These are phyloP conservation scores for Paraglomus brasilianum DNA, from an alignment of 192 early-diverging fungal species.

Conservation along the genomic window DNA sequence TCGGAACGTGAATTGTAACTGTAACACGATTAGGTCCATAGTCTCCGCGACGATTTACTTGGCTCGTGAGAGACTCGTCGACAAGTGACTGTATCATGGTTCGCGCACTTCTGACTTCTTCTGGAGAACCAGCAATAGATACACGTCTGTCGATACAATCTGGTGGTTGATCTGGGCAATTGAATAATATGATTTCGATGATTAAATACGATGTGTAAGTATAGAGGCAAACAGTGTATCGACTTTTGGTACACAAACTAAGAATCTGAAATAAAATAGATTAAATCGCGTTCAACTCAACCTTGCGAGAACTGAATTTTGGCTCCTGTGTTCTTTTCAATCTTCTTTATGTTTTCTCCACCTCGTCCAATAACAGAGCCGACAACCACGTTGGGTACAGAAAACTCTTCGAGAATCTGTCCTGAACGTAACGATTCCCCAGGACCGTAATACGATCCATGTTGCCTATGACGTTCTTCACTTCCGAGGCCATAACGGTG, in stretches of 20 bases:
- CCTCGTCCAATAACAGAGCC: constrained; percentile 80
- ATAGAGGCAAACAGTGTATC: no score
- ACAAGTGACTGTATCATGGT: constrained; percentile 54
- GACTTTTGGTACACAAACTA: no score
- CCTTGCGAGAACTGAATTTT: constrained; percentile 70
- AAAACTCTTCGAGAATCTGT: constrained; percentile 51
- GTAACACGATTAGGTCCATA: constrained; percentile 37
- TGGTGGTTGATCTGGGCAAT: constrained; percentile 38
- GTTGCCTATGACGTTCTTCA: constrained; percentile 35
- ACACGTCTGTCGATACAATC: constrained; percentile 51
- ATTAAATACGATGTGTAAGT: no score
- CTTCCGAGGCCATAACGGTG: constrained; percentile 42
- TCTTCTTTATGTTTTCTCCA: constrained; percentile 76
- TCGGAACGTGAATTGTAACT: constrained; percentile 61
- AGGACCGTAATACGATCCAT: constrained; percentile 33
- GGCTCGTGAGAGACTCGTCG: constrained; percentile 31
- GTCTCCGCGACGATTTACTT: constrained; percentile 24
- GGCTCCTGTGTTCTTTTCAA: constrained; percentile 71
- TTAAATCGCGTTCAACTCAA: not conserved
- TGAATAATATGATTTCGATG: not conserved
- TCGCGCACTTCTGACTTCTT: constrained; percentile 49
- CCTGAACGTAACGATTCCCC: constrained; percentile 36
- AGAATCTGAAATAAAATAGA: not conserved
- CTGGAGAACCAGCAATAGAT: constrained; percentile 47
- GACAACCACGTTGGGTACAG: constrained; percentile 62